phyloP scores from a whole-genome alignment of 352 stramenopile species.

The Pythium oligandrum region DNA sequence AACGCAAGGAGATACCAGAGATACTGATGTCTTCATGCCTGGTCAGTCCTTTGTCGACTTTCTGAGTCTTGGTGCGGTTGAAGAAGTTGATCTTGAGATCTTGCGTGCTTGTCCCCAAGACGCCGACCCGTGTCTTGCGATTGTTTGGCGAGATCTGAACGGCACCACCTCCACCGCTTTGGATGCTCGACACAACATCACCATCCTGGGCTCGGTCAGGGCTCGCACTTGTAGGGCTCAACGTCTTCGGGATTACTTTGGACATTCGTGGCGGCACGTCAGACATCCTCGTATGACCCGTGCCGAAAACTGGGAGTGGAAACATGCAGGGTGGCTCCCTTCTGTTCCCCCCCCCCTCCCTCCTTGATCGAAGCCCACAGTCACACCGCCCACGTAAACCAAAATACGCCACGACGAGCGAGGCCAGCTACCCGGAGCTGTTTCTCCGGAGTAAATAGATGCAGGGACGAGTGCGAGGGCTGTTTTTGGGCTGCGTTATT shows the following conservation, averaged over 20 bases:
- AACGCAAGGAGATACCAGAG: conserved; percentile 62
- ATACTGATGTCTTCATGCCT: conserved; percentile 80
- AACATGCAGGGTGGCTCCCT: conserved; percentile 31
- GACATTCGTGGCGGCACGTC: conserved; percentile 62
- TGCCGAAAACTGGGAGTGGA: conserved; percentile 71
- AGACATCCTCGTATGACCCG: conserved; percentile 71
- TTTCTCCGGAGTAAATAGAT: no score
- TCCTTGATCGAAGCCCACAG: no score
- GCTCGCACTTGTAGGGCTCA: conserved; percentile 14
- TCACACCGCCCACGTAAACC: no score
- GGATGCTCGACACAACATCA: conserved; percentile 28
- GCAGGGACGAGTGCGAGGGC: no score
- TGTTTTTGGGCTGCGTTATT: no score
- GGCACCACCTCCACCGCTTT: conserved; percentile 14
- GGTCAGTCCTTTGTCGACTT: conserved; percentile 18
- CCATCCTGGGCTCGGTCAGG: conserved; percentile 12
- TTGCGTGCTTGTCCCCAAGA: conserved; percentile 51
- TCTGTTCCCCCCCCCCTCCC: no score
- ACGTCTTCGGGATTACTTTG: conserved; percentile 70
- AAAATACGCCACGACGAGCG: no score
- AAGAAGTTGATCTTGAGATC: conserved; percentile 78
- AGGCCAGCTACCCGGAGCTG: no score
- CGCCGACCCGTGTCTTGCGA: conserved; percentile 37
- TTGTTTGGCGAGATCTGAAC: conserved; percentile 8
- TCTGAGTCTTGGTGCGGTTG: conserved; percentile 30